A percentile compares a stretch with the other conserved stretches of the same genome.
These are phyloP conservation scores for Fistulifera solaris DNA, from an alignment of 108 stramenopile genomes.

Conservation along the genomic window DNA sequence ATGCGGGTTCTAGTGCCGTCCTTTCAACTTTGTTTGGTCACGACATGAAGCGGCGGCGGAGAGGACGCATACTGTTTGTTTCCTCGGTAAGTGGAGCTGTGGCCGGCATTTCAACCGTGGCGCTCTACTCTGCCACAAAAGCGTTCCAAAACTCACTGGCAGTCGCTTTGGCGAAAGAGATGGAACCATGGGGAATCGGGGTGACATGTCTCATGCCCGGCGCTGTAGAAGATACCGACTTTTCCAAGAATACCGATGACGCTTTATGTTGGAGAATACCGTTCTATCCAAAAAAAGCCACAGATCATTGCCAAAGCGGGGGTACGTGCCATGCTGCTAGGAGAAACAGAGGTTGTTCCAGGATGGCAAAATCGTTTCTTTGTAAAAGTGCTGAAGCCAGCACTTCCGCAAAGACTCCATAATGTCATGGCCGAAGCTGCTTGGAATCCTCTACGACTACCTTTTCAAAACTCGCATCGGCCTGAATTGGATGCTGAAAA, in stretches of 20 bases:
- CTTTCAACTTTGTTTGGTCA: slow-evolving; percentile 60
- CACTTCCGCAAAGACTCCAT: slow-evolving; percentile 53
- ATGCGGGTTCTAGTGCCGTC: slow-evolving; percentile 43
- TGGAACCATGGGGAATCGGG: slow-evolving; percentile 71
- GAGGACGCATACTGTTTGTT: slow-evolving; percentile 75
- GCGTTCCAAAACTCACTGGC: slow-evolving; percentile 66
- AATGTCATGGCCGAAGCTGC: slow-evolving; percentile 49
- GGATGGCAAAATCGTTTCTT: slow-evolving; percentile 71
- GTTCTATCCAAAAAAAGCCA: slow-evolving; percentile 54
- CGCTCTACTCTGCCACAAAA: slow-evolving; percentile 74
- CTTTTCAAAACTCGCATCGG: background rate
- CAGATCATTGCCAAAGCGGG: slow-evolving; percentile 50
- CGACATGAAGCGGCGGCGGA: slow-evolving; percentile 64
- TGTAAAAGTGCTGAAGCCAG: slow-evolving; percentile 45
- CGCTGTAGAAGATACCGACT: slow-evolving; percentile 64
- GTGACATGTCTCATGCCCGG: slow-evolving; percentile 86
- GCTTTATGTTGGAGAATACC: slow-evolving; percentile 73
- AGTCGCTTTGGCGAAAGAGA: slow-evolving; percentile 61
- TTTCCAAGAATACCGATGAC: slow-evolving; percentile 34
- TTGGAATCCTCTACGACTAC: slow-evolving; percentile 25
- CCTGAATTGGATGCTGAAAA: no score
- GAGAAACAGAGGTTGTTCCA: slow-evolving; percentile 61
- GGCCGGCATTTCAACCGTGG: slow-evolving; percentile 55
- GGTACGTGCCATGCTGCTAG: slow-evolving; percentile 56
- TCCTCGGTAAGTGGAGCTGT: slow-evolving; percentile 57